Percentiles rank a stretch among this genome's conserved stretches.
Conservation (phyloP, 1,284 basidiomycete genomes). For the Boletus smithii region DNA sequence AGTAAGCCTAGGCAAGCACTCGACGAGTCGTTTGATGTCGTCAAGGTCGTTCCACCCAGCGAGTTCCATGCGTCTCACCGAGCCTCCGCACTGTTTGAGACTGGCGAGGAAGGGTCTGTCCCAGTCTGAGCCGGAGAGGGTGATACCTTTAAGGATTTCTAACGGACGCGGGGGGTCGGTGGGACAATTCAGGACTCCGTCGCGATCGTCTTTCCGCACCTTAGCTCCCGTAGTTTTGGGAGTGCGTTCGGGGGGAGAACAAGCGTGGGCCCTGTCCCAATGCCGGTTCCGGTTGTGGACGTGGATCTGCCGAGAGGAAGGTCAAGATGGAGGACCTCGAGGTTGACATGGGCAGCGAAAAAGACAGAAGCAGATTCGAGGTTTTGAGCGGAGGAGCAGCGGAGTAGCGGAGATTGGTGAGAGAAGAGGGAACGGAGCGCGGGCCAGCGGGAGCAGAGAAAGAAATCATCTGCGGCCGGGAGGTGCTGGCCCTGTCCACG, state of each 20-base stretch:
- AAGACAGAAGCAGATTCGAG: constrained; percentile 46
- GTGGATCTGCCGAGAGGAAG: constrained; percentile 31
- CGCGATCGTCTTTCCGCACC: constrained; percentile 44
- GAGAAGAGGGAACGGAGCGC: constrained; percentile 48
- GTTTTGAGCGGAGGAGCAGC: constrained; percentile 42
- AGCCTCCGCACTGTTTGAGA: constrained; percentile 36
- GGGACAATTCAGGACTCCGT: constrained; percentile 46
- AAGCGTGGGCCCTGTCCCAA: constrained; percentile 22
- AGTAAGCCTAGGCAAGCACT: constrained; percentile 44
- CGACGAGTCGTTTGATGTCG: constrained; percentile 48
- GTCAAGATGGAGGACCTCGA: constrained; percentile 55
- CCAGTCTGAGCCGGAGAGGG: constrained; percentile 40
- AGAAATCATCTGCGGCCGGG: constrained; percentile 51
- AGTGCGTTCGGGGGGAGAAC: constrained; percentile 43
- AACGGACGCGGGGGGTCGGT: constrained; percentile 43
- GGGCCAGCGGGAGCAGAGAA: constrained; percentile 54
- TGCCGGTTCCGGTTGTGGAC: not conserved
- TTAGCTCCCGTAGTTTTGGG: constrained; percentile 52
- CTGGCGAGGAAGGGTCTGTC: constrained; percentile 44
- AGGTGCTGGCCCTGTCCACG: constrained; percentile 36
- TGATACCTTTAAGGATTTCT: constrained; percentile 53
- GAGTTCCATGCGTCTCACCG: constrained; percentile 48
- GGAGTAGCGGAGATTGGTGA: constrained; percentile 54
- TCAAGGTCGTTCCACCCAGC: constrained; percentile 57
- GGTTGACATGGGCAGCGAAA: constrained; percentile 46